A percentile compares a stretch with the other conserved stretches of the same genome.
Conservation (phyloP, 805 yeast genomes). For the Candida coleopterorum region DNA sequence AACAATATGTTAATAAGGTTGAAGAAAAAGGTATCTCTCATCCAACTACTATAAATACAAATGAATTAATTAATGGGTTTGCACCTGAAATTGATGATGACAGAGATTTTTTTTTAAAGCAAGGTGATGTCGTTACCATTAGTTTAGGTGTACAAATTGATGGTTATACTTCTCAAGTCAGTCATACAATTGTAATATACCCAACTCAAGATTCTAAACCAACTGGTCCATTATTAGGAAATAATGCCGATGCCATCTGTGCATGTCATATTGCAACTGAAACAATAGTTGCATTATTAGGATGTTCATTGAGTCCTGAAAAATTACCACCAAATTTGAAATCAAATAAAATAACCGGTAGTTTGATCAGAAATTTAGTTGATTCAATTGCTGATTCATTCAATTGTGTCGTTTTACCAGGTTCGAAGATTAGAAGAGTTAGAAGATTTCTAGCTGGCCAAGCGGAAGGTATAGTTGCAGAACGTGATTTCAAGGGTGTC, state of each 20-base stretch:
- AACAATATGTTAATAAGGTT: slow-evolving; percentile 56
- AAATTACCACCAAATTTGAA: slow-evolving; percentile 57
- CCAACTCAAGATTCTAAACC: slow-evolving; percentile 55
- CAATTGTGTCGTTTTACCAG: slow-evolving; percentile 85
- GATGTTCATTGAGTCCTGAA: slow-evolving; percentile 70
- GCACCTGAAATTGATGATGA: slow-evolving; percentile 79
- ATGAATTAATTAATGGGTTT: slow-evolving; percentile 72
- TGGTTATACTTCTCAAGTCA: slow-evolving; percentile 83
- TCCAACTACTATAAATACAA: slow-evolving; percentile 87
- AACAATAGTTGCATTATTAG: slow-evolving; percentile 73
- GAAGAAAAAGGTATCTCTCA: slow-evolving; percentile 88
- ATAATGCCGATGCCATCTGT: slow-evolving; percentile 82
- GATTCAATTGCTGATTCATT: slow-evolving; percentile 83
- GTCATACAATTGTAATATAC: slow-evolving; percentile 83
- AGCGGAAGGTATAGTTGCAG: slow-evolving; percentile 87
- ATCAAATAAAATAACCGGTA: slow-evolving; percentile 56
- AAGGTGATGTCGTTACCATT: slow-evolving; percentile 85
- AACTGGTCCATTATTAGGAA: slow-evolving; percentile 75
- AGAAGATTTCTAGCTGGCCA: slow-evolving; percentile 96
- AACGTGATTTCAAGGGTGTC: slow-evolving; percentile 88
- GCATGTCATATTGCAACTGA: slow-evolving; percentile 90
- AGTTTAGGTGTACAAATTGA: slow-evolving; percentile 89
- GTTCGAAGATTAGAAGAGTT: slow-evolving; percentile 85
- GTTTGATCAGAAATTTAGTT: slow-evolving; percentile 65
- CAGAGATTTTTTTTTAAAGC: slow-evolving; percentile 39